A percentile compares a stretch with the other conserved stretches of the same genome.
phyloP scores from a whole-genome alignment of 2,329 filamentous ascomycete species.

The Fusarium incarnatum region DNA sequence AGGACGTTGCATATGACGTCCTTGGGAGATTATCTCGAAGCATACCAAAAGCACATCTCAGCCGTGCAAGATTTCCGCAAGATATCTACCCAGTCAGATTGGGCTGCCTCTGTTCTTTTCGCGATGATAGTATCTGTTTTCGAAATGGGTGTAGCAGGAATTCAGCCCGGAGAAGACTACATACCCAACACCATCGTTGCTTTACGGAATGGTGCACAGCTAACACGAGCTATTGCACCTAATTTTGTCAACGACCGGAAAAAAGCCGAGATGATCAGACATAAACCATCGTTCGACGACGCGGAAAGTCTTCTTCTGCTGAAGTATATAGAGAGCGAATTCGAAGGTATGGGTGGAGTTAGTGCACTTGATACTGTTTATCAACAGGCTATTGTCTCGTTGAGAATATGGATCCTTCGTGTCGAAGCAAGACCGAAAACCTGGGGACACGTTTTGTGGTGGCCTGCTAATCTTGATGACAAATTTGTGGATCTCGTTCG shows the following conservation, averaged over 20 bases:
- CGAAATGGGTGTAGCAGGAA: not conserved
- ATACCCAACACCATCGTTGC: not conserved
- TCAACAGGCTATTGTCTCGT: not conserved
- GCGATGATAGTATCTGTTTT: not conserved
- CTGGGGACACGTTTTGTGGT: not conserved
- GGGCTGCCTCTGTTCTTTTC: not conserved
- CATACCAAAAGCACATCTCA: not conserved
- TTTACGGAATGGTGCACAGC: not conserved
- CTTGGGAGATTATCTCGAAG: not conserved
- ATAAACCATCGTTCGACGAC: not conserved
- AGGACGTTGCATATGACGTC: not conserved
- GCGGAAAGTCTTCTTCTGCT: not conserved
- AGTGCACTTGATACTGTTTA: not conserved
- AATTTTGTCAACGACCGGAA: not conserved
- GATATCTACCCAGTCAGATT: not conserved
- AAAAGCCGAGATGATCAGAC: not conserved
- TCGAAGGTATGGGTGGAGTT: not conserved
- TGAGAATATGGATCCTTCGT: accelerated
- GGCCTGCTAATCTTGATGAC: not conserved
- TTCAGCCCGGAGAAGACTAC: not conserved
- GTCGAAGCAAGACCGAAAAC: not conserved
- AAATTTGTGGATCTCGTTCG: not conserved
- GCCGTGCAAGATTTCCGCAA: not conserved
- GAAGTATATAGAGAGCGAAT: not conserved
- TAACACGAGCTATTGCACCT: not conserved